phyloP scores from a whole-genome alignment of 495 filamentous ascomycete genomes.

The Glutinoglossum americanum region DNA sequence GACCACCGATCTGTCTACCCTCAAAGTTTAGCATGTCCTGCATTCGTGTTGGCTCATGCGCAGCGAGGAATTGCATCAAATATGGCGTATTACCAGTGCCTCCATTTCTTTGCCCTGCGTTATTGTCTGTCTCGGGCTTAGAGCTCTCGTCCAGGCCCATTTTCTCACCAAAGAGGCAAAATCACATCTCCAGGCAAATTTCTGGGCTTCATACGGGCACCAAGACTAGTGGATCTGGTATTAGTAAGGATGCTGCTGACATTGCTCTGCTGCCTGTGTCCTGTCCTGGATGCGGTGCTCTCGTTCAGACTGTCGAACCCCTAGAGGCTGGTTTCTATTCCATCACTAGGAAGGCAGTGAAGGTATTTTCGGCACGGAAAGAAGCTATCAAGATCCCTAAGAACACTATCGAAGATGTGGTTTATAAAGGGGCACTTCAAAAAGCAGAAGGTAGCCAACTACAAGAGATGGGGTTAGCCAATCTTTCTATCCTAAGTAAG shows the following conservation, averaged over 20 bases:
- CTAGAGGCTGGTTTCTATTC: slow-evolving; percentile 59
- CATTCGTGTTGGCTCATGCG: not conserved
- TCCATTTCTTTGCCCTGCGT: not conserved
- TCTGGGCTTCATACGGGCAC: not conserved
- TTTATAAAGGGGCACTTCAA: slow-evolving; percentile 14
- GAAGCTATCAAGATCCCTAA: not conserved
- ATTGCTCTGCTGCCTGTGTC: slow-evolving; percentile 25
- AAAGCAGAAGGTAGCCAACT: slow-evolving; percentile 21
- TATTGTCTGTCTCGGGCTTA: not conserved
- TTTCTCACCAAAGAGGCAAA: not conserved
- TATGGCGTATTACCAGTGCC: not conserved
- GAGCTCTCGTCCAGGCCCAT: not conserved
- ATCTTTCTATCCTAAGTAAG: not conserved
- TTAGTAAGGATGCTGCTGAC: not conserved
- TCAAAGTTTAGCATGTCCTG: not conserved
- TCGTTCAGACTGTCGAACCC: slow-evolving; percentile 47
- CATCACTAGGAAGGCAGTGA: slow-evolving; percentile 28
- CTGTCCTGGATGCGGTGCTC: slow-evolving; percentile 81
- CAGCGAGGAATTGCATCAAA: not conserved
- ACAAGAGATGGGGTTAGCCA: slow-evolving; percentile 21
- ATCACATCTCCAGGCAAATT: not conserved
- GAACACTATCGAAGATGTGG: slow-evolving; percentile 3
- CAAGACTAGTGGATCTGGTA: not conserved
- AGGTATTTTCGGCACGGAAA: slow-evolving; percentile 10
- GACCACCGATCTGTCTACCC: not conserved